Conservation (phyloP, 192 early-diverging fungal genomes). For the Coemansia sp. region DNA sequence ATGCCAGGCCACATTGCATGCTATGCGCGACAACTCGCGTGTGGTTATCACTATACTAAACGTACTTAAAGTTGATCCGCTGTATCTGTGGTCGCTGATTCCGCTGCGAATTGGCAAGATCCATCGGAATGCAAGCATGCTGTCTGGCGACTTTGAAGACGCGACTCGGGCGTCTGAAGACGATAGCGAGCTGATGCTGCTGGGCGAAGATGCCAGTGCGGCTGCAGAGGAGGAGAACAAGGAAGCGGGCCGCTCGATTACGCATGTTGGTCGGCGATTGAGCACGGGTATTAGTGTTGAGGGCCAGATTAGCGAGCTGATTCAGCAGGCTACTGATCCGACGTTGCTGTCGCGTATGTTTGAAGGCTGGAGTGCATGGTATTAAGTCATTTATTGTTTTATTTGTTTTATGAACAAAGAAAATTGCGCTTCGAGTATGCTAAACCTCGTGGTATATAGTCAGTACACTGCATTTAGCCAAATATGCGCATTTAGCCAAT, state of each 20-base stretch:
- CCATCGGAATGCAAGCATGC: slow-evolving; percentile 32
- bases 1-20: slow-evolving; percentile 75
- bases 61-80: slow-evolving; percentile 91
- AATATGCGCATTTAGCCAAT: too few species aligned
- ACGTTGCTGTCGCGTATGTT: slow-evolving; percentile 63
- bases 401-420: too few species aligned
- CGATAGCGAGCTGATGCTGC: neutral
- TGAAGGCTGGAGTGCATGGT: slow-evolving; percentile 55
- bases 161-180: slow-evolving; percentile 6
- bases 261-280: slow-evolving; percentile 64
- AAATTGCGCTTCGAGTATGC: too few species aligned
- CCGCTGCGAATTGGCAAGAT: slow-evolving; percentile 48
- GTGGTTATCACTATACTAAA: slow-evolving; percentile 85
- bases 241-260: slow-evolving; percentile 67
- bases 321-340: slow-evolving; percentile 64
- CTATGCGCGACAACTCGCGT: slow-evolving; percentile 77
- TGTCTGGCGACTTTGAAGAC: slow-evolving; percentile 16
- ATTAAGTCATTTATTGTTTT: slow-evolving; percentile 3
- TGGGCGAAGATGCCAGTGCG: slow-evolving; percentile 10
- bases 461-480: too few species aligned
- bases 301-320: slow-evolving; percentile 71
- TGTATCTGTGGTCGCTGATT: slow-evolving; percentile 68
- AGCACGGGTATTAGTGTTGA: slow-evolving; percentile 60
- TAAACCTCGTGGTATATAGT: too few species aligned
- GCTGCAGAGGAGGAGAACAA: slow-evolving; percentile 55